phyloP scores from a whole-genome alignment of 2,329 filamentous ascomycete species.

The Uncinocarpus reesii region DNA sequence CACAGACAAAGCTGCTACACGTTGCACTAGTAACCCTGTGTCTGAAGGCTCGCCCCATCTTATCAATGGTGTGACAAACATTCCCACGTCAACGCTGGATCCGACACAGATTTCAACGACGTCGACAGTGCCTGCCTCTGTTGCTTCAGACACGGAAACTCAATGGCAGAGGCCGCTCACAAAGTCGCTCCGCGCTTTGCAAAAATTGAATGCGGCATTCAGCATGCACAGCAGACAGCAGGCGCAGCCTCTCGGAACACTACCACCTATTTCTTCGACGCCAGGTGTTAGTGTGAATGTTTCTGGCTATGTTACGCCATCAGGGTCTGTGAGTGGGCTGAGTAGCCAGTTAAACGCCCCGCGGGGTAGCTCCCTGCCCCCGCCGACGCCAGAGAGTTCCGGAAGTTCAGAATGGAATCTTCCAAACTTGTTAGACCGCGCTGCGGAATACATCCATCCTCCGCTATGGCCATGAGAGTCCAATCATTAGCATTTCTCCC shows the following conservation, averaged over 20 bases:
- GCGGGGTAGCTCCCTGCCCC: slow-evolving; percentile 30
- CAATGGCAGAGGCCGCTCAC: slow-evolving; percentile 40
- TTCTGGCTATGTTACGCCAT: slow-evolving; percentile 9
- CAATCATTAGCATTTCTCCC: background rate
- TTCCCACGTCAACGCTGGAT: slow-evolving; percentile 19
- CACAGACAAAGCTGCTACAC: slow-evolving; percentile 18
- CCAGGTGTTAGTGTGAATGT: slow-evolving; percentile 7
- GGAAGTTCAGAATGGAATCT: slow-evolving; percentile 39
- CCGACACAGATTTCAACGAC: slow-evolving; percentile 22
- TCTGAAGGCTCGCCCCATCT: slow-evolving; percentile 18
- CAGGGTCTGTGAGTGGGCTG: background rate
- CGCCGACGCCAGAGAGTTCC: slow-evolving; percentile 41
- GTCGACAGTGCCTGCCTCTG: slow-evolving; percentile 23
- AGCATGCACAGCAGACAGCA: slow-evolving; percentile 17
- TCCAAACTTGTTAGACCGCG: slow-evolving; percentile 38
- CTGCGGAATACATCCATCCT: slow-evolving; percentile 41
- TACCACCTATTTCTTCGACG: background rate
- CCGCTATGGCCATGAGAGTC: slow-evolving; percentile 30
- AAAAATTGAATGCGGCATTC: slow-evolving; percentile 38
- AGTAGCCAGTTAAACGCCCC: slow-evolving; percentile 12
- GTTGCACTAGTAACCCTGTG: background rate
- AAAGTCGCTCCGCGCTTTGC: slow-evolving; percentile 37
- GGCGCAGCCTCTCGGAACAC: slow-evolving; percentile 15
- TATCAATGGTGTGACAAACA: slow-evolving; percentile 25
- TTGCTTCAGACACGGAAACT: slow-evolving; percentile 29